A percentile compares a stretch with the other conserved stretches of the same genome.
Conservation (phyloP, 2,329 filamentous ascomycete species). For the Aspergillus versicolor region DNA sequence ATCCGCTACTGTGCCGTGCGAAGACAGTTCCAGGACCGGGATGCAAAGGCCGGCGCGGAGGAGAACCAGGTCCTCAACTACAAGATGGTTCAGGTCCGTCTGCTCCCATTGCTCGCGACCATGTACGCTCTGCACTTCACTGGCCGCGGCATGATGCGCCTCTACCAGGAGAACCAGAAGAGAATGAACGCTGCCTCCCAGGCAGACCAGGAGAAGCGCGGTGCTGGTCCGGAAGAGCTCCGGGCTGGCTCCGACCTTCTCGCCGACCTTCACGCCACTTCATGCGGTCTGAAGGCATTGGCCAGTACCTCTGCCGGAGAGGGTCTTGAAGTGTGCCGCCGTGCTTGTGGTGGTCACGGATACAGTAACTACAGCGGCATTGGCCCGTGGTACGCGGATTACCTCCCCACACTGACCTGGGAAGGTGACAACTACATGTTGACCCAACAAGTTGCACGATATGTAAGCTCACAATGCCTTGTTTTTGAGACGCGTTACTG, state of each 20-base stretch:
- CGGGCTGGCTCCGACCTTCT: conserved; percentile 65
- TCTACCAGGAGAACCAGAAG: conserved; percentile 72
- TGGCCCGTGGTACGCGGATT: conserved; percentile 71
- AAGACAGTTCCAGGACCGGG: conserved; percentile 75
- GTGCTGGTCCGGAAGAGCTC: conserved; percentile 67
- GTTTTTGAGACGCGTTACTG: neutral
- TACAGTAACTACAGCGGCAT: conserved; percentile 77
- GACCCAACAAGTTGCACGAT: conserved; percentile 74
- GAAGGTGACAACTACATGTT: conserved; percentile 84
- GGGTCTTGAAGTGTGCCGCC: conserved; percentile 71
- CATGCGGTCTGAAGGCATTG: conserved; percentile 72
- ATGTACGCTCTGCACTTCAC: conserved; percentile 80
- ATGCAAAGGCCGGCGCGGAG: conserved; percentile 58
- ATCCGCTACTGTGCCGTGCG: conserved; percentile 72
- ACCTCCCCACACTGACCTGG: conserved; percentile 69
- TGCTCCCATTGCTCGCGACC: conserved; percentile 69
- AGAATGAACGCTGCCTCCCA: conserved; percentile 56
- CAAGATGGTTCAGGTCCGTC: conserved; percentile 74
- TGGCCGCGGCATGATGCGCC: conserved; percentile 70
- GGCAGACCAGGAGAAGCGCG: conserved; percentile 49
- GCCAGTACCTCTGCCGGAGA: conserved; percentile 71
- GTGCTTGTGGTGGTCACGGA: conserved; percentile 75
- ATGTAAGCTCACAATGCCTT: conserved; percentile 46
- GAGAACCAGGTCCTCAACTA: conserved; percentile 79
- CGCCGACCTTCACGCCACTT: conserved; percentile 73